Evolutionary conservation across 176 grass and related monocot genomes (phyloP).

Genomic region (Themeda triandra): DNA sequence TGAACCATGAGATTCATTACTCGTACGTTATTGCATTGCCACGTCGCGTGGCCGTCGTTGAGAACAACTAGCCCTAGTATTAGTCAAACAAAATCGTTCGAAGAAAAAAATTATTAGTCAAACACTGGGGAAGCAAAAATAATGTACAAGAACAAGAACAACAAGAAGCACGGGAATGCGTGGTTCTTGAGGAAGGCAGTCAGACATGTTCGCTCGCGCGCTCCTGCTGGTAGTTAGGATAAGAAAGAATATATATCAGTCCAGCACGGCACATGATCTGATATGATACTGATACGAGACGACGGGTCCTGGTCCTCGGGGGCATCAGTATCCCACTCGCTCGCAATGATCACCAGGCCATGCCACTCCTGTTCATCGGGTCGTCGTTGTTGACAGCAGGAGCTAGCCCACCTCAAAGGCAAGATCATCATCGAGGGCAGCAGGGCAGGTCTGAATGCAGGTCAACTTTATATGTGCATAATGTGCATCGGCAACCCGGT

Average conservation of each 20-base stretch:
- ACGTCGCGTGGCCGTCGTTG: neutral
- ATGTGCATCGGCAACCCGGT: neutral
- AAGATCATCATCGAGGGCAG: too few relatives aligned
- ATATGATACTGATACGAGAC: too few relatives aligned
- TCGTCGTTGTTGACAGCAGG: neutral
- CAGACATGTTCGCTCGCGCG: neutral
- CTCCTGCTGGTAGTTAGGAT: neutral
- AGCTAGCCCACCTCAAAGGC: neutral
- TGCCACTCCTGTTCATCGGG: too few relatives aligned
- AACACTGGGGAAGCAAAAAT: neutral
- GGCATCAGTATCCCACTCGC: neutral
- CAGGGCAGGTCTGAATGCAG: neutral
- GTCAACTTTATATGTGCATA: neutral
- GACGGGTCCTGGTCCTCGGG: neutral
- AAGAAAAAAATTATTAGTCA: neutral
- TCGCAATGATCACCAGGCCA: neutral
- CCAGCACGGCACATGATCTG: neutral
- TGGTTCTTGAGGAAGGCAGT: neutral
- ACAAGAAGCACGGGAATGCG: neutral
- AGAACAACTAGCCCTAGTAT: neutral
- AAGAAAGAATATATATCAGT: conserved; percentile 10
- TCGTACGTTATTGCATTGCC: neutral
- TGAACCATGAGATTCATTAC: neutral
- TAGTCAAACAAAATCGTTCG: neutral
- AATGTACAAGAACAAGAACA: neutral